Evolutionary conservation across 2,329 filamentous ascomycete species (phyloP).

Genomic region (Venturia asperata): DNA sequence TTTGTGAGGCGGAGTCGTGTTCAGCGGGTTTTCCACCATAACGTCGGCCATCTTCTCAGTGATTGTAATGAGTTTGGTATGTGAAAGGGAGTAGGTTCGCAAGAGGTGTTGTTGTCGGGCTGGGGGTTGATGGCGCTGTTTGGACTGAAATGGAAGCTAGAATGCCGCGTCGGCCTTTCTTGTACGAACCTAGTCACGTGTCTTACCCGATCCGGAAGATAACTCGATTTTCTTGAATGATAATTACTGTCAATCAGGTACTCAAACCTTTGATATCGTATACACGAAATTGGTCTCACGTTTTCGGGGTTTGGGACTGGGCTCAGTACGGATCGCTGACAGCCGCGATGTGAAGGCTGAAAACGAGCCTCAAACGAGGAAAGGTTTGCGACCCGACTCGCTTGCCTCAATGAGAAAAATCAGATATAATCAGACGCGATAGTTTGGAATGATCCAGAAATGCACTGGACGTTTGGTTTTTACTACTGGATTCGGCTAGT

Average conservation of each 20-base stretch:
- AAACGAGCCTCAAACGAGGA: neutral
- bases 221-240: neutral
- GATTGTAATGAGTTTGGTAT: neutral
- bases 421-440: no score
- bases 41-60: slow-evolving; percentile 70
- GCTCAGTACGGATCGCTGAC: neutral
- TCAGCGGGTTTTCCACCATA: slow-evolving; percentile 72
- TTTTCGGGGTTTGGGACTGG: neutral
- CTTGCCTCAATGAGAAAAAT: no score
- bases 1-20: slow-evolving; percentile 68
- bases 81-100: neutral
- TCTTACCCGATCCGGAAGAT: neutral
- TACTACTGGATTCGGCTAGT: no score
- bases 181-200: neutral
- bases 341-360: neutral
- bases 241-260: neutral
- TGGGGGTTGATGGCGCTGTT: neutral
- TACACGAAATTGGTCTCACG: neutral
- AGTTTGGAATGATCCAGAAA: no score
- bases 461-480: no score
- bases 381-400: no score
- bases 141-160: neutral
- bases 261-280: neutral
- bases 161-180: neutral
- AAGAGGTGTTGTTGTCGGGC: neutral